Conservation (phyloP, 2,329 filamentous ascomycete genomes). For the Xylaria hypoxylon region DNA sequence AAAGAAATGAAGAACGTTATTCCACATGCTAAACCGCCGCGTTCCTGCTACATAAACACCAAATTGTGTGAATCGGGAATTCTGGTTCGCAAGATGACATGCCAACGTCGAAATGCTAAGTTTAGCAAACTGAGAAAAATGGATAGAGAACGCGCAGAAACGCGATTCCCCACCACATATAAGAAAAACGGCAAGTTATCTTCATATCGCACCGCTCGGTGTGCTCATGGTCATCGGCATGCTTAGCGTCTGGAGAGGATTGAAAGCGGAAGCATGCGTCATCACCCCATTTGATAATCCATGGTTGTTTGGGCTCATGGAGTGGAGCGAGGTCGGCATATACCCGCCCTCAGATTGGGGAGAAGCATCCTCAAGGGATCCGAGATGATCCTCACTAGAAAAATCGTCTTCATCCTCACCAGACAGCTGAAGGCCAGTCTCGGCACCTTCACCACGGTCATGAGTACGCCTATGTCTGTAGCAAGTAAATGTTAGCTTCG, state of each 20-base stretch:
- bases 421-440: constrained; percentile 70
- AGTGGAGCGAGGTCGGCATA: constrained; percentile 63
- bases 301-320: constrained; percentile 52
- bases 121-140: constrained; percentile 40
- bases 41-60: constrained; percentile 36
- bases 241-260: constrained; percentile 70
- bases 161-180: constrained; percentile 40
- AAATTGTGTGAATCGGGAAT: constrained; percentile 37
- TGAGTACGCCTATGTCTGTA: constrained; percentile 85
- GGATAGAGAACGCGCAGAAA: constrained; percentile 42
- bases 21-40: constrained; percentile 37
- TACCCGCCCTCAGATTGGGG: constrained; percentile 77
- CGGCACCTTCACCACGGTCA: constrained; percentile 71
- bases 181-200: constrained; percentile 32
- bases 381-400: constrained; percentile 84
- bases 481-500: constrained; percentile 55
- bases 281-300: constrained; percentile 48
- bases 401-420: constrained; percentile 89
- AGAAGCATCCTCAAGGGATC: constrained; percentile 82
- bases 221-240: constrained; percentile 74
- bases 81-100: constrained; percentile 37
- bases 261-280: constrained; percentile 59
- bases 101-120: constrained; percentile 43
- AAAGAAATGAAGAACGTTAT: constrained; percentile 40
- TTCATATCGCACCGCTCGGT: constrained; percentile 57